phyloP scores from a whole-genome alignment of 176 grass and related monocot genomes.

The Phragmites australis region DNA sequence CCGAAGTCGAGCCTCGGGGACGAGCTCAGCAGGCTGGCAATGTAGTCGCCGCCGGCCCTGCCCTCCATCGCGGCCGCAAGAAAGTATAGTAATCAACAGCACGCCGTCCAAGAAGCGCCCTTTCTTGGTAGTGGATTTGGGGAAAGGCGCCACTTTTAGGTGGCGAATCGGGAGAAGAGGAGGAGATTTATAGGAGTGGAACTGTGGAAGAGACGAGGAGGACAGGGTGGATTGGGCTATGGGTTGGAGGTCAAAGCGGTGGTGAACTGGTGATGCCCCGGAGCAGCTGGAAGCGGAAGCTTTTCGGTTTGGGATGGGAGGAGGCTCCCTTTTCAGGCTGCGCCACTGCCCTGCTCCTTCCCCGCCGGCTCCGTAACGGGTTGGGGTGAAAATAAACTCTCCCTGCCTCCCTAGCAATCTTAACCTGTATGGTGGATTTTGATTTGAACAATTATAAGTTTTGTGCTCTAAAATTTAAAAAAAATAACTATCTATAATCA shows the following conservation, averaged over 20 bases:
- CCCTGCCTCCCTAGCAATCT: neutral
- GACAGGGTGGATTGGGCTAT: constrained; percentile 22
- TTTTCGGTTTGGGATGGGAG: constrained; percentile 28
- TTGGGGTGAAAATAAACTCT: neutral
- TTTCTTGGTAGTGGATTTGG: constrained; percentile 1
- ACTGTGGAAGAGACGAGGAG: neutral
- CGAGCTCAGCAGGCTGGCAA: constrained; percentile 55
- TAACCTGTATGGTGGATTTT: neutral
- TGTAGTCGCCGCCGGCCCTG: constrained; percentile 48
- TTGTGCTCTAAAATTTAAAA: neutral
- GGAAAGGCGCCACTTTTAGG: constrained; percentile 38
- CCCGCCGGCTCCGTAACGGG: constrained; percentile 11
- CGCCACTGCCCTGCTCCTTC: neutral
- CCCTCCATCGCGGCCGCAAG: constrained; percentile 40
- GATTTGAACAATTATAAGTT: neutral
- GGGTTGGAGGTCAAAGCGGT: constrained; percentile 50
- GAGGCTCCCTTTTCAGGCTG: constrained; percentile 24
- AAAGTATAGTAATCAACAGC: neutral
- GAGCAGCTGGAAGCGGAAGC: constrained; percentile 51
- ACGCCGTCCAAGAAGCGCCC: constrained; percentile 21
- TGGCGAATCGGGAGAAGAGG: constrained; percentile 35
- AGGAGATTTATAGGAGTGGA: constrained; percentile 31
- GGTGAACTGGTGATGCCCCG: constrained; percentile 44
- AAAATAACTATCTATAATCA: too few relatives aligned
- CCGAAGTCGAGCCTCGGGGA: constrained; percentile 47